A percentile compares a stretch with the other conserved stretches of the same genome.
phyloP scores from a whole-genome alignment of 257 asterid genomes.

The Ilex aquifolium region DNA sequence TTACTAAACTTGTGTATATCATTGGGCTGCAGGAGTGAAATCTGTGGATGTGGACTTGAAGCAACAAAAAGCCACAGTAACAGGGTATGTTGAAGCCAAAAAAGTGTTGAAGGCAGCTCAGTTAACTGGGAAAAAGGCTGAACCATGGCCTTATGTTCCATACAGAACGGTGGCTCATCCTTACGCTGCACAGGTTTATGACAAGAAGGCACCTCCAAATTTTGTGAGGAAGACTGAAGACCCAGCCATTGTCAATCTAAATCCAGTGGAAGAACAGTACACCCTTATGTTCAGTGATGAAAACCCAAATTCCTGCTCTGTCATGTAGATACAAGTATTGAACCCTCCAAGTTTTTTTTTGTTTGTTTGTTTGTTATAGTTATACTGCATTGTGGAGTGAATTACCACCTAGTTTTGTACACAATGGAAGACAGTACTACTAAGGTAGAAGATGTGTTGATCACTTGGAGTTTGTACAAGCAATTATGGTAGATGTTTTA shows the following conservation, averaged over 20 bases:
- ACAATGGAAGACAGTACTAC: no score
- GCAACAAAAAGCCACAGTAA: background rate
- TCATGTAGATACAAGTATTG: constrained; percentile 38
- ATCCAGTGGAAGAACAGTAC: constrained; percentile 70
- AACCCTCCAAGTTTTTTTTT: no score
- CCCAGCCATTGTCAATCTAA: constrained; percentile 63
- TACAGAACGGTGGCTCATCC: constrained; percentile 70
- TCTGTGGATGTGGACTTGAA: background rate
- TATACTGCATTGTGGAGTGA: no score
- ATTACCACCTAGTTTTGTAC: no score
- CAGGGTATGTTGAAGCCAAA: background rate
- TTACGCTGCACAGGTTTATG: constrained; percentile 65
- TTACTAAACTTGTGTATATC: no score
- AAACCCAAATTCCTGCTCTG: constrained; percentile 69
- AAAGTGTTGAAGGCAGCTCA: background rate
- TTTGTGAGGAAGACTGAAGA: constrained; percentile 54
- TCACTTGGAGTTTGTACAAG: no score
- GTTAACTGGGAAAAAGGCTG: constrained; percentile 11
- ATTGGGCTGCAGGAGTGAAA: background rate
- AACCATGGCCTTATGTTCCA: constrained; percentile 88
- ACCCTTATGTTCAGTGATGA: constrained; percentile 83
- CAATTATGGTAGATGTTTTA: no score
- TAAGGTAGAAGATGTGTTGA: no score
- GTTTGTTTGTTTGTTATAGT: no score
- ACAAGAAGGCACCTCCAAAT: constrained; percentile 85